A percentile compares a stretch with the other conserved stretches of the same genome.
Evolutionary conservation across 495 filamentous ascomycete genomes (phyloP).

Genomic region (Chaetomidium leptoderma): DNA sequence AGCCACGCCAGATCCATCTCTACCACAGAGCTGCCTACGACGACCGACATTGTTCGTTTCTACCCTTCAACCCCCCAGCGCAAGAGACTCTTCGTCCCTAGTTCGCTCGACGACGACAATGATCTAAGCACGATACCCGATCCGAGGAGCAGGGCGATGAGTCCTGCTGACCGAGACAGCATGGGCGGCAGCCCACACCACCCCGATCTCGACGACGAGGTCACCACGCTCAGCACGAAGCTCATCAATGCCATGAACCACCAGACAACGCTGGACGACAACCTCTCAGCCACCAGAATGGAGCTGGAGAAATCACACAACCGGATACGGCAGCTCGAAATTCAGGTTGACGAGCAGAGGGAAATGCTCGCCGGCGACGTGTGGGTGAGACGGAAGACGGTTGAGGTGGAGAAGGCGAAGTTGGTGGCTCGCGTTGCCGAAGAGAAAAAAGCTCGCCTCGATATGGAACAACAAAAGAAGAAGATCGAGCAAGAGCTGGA

Average conservation of each 20-base stretch:
- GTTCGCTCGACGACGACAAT: constrained; percentile 39
- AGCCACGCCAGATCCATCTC: constrained; percentile 22
- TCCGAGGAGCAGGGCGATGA: constrained; percentile 42
- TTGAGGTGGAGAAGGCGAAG: constrained; percentile 41
- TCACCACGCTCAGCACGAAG: constrained; percentile 88
- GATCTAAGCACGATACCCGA: constrained; percentile 50
- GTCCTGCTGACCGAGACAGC: constrained; percentile 28
- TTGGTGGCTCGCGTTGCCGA: constrained; percentile 48
- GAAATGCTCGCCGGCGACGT: constrained; percentile 65
- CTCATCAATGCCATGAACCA: constrained; percentile 96
- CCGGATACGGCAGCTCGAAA: constrained; percentile 64
- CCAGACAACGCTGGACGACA: constrained; percentile 89
- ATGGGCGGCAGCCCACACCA: constrained; percentile 44
- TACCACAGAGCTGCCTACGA: constrained; percentile 18
- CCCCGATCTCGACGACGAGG: constrained; percentile 80
- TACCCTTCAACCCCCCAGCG: constrained; percentile 31
- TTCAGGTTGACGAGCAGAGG: constrained; percentile 41
- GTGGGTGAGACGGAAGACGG: constrained; percentile 56
- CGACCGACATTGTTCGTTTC: constrained; percentile 18
- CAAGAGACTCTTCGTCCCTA: constrained; percentile 29
- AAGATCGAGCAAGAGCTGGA: constrained; percentile 78
- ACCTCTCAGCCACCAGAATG: constrained; percentile 71
- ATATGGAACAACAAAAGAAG: constrained; percentile 65
- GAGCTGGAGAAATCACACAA: constrained; percentile 73
- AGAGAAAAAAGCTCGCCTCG: constrained; percentile 63